Evolutionary conservation across 208 protist genomes (phyloP).

Genomic region (Porcisia hertigi): DNA sequence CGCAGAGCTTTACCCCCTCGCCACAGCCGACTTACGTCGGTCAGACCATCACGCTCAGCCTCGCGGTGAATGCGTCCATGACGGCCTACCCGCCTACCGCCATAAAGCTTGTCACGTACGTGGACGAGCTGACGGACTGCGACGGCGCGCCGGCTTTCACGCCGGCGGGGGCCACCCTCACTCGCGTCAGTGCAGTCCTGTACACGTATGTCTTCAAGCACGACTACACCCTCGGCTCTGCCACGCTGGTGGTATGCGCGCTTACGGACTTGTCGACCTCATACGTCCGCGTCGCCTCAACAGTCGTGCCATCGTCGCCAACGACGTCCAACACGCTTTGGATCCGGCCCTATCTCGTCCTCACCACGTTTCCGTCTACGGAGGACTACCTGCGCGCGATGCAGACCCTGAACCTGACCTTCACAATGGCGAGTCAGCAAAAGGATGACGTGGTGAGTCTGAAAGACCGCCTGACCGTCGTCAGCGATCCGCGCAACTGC

Average conservation of each 20-base stretch:
- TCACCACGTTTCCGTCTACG: conserved; percentile 58
- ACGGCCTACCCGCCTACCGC: conserved; percentile 54
- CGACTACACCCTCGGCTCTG: conserved; percentile 57
- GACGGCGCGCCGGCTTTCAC: conserved; percentile 51
- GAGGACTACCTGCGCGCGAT: conserved; percentile 54
- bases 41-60: conserved; percentile 66
- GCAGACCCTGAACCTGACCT: conserved; percentile 71
- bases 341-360: conserved; percentile 74
- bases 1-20: conserved; percentile 44
- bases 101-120: conserved; percentile 75
- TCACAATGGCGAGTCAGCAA: conserved; percentile 52
- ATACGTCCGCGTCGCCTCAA: conserved; percentile 41
- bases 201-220: conserved; percentile 82
- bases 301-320: conserved; percentile 17
- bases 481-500: conserved; percentile 59
- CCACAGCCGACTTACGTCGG: conserved; percentile 85
- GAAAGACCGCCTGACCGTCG: conserved; percentile 67
- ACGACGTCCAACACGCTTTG: conserved; percentile 48
- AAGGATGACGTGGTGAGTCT: conserved; percentile 63
- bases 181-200: conserved; percentile 23
- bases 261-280: conserved; percentile 46
- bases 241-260: conserved; percentile 76
- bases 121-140: conserved; percentile 60
- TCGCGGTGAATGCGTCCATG: conserved; percentile 38
- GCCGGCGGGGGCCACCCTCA: conserved; percentile 31